Percentiles rank a stretch among this genome's conserved stretches.
Conservation (phyloP, 306 rosid genomes). For the Acacia acuminata region DNA sequence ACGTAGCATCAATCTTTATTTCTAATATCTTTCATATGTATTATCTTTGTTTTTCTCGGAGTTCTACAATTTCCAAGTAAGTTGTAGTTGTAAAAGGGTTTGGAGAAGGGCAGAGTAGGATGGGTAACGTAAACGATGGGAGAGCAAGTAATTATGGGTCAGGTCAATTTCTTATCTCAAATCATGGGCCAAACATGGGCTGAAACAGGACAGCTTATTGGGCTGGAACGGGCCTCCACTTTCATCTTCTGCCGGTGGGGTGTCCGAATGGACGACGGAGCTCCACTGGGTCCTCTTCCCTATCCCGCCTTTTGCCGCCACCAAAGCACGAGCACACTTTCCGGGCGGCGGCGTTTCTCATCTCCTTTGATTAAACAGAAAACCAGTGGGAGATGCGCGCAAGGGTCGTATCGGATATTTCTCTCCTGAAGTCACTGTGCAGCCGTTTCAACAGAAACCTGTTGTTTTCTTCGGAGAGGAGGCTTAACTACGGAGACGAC, state of each 20-base stretch:
- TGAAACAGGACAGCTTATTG: background rate
- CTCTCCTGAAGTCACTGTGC: slow-evolving; percentile 30
- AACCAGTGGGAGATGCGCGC: slow-evolving; percentile 35
- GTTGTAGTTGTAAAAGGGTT: background rate
- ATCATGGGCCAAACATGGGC: background rate
- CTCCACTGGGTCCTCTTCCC: background rate
- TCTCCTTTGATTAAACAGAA: background rate
- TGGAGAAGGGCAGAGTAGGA: background rate
- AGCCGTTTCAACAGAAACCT: slow-evolving; percentile 23
- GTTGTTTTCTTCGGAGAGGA: slow-evolving; percentile 37
- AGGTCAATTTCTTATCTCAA: background rate
- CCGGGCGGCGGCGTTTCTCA: background rate
- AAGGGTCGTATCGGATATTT: slow-evolving; percentile 14
- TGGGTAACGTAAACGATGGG: background rate
- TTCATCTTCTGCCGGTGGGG: background rate
- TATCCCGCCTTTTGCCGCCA: background rate
- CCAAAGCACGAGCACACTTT: background rate
- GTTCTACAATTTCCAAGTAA: background rate
- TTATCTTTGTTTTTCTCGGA: background rate
- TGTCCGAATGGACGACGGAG: background rate
- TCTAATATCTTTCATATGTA: background rate
- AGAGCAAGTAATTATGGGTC: background rate
- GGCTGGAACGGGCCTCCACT: background rate
- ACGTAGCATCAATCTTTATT: background rate
- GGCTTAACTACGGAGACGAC: slow-evolving; percentile 1